These are phyloP conservation scores for Torrubiella hemipterigena DNA, from an alignment of 2,329 filamentous ascomycete species.

Conservation along the genomic window DNA sequence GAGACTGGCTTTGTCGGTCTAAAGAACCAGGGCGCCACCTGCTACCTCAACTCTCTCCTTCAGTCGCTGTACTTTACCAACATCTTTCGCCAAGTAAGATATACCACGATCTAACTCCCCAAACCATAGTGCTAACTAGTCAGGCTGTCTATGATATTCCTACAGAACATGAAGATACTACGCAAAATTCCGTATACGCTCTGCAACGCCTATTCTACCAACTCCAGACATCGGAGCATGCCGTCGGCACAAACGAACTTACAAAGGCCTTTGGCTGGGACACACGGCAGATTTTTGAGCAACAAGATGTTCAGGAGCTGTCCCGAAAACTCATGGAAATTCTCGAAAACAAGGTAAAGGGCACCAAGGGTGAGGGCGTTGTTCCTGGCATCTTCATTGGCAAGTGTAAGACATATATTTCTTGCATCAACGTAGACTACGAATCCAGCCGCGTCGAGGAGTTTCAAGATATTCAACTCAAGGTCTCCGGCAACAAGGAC, in stretches of 20 bases:
- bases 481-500: slow-evolving; percentile 87
- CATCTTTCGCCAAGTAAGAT: slow-evolving; percentile 72
- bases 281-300: slow-evolving; percentile 93
- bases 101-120: slow-evolving; percentile 4
- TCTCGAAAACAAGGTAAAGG: slow-evolving; percentile 97
- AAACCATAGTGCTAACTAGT: slow-evolving; percentile 5
- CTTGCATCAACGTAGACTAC: slow-evolving; percentile 96
- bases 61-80: slow-evolving; percentile 84
- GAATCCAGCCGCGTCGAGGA: slow-evolving; percentile 93
- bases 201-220: slow-evolving; percentile 91
- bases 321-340: slow-evolving; percentile 96
- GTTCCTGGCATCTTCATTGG: slow-evolving; percentile 87
- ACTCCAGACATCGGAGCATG: slow-evolving; percentile 71
- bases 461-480: slow-evolving; percentile 98
- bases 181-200: slow-evolving; percentile 83
- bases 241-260: slow-evolving; percentile 84
- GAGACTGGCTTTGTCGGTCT: slow-evolving; percentile 95
- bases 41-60: slow-evolving; percentile 74
- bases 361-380: slow-evolving; percentile 79
- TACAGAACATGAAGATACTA: slow-evolving; percentile 70
- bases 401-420: slow-evolving; percentile 98
- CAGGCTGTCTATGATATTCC: slow-evolving; percentile 97
- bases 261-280: slow-evolving; percentile 98
- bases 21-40: slow-evolving; percentile 91
- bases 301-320: slow-evolving; percentile 95